Evolutionary conservation across 768 basidiomycete species (phyloP), one percentile per base, ranked within the genome.

Genomic region (Leccinum obscurum): DNA sequence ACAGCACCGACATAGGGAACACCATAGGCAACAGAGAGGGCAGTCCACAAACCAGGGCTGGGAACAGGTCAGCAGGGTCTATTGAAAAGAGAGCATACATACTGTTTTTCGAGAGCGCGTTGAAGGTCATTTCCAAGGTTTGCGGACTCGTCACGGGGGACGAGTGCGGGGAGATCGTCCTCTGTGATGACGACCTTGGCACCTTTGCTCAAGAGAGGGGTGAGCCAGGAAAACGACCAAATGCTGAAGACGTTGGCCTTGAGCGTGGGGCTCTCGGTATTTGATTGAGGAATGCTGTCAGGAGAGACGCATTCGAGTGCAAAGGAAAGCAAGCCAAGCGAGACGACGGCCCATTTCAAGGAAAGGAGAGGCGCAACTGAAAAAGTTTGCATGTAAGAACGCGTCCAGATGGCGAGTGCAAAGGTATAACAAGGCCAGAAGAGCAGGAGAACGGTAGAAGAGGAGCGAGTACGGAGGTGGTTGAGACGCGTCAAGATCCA

Each of bases 141-240:
- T 26, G 80, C 80, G 0, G 93, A 87, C 64, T 89, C 85, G 67
- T 97, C 92, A 9, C 75, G 68, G 0, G 86, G 77, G 26, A 85
- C 76, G 26, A 97, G 78, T 1, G 86, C 81, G 48, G 93, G 93
- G 24, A 98, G 81, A 68, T 98, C 96, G 30, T 88, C 82, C 70
- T 96, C 93, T 1, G 89, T 89, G 59, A 98, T 87, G 70, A 83
- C 86, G 56, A 83, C 75, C 6, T 75, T 71, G 0, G 82, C 80
- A 32, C 90, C 90, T 67, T 87, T 87, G 65, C 77, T 80, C 85
- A 95, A 83, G 17, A 94, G 81, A 0, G 83, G 82, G 1, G 91
- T 92, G 79, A 98, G 83, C 94, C 94, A 98, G 0, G 79, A 76
- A 69, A 98, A 98, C 1, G 86, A 87, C 83, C 88, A 93, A 41